A percentile compares a stretch with the other conserved stretches of the same genome.
Evolutionary conservation across 768 basidiomycete species (phyloP).

Genomic region (Lactifluus piperatus): DNA sequence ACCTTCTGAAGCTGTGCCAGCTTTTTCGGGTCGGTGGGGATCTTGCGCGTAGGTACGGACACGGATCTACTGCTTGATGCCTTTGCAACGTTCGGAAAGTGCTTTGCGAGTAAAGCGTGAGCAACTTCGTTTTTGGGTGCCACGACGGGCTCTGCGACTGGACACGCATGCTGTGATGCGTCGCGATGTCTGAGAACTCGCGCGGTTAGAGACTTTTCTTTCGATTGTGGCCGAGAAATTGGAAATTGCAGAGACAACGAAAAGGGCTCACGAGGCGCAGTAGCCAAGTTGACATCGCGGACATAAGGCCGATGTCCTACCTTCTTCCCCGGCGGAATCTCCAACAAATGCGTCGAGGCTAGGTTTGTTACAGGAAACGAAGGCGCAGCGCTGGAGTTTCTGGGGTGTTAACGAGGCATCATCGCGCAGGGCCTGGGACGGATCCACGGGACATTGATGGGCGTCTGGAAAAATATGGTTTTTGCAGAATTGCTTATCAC

Average conservation of each 20-base stretch:
- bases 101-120: conserved; percentile 43
- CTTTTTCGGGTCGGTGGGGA: conserved; percentile 44
- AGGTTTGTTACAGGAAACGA: conserved; percentile 44
- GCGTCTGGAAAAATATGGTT: conserved; percentile 49
- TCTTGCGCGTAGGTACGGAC: conserved; percentile 14
- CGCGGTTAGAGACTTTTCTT: neutral
- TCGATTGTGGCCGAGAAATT: neutral
- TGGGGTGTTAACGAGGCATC: conserved; percentile 10
- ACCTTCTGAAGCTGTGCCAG: conserved; percentile 47
- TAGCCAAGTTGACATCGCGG: conserved; percentile 46
- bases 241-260: neutral
- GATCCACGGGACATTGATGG: conserved; percentile 44
- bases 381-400: conserved; percentile 42
- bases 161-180: conserved; percentile 51
- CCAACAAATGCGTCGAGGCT: conserved; percentile 38
- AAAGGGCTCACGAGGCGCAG: conserved; percentile 47
- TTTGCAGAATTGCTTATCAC: conserved; percentile 51
- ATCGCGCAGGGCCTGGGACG: neutral
- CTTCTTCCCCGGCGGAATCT: conserved; percentile 23
- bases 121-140: conserved; percentile 38
- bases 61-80: conserved; percentile 19
- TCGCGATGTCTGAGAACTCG: conserved; percentile 51
- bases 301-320: conserved; percentile 36
- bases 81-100: conserved; percentile 31
- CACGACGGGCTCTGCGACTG: conserved; percentile 20